These are phyloP conservation scores for Stentor roeselii DNA, from an alignment of 73 alveolate species.

Conservation along the genomic window DNA sequence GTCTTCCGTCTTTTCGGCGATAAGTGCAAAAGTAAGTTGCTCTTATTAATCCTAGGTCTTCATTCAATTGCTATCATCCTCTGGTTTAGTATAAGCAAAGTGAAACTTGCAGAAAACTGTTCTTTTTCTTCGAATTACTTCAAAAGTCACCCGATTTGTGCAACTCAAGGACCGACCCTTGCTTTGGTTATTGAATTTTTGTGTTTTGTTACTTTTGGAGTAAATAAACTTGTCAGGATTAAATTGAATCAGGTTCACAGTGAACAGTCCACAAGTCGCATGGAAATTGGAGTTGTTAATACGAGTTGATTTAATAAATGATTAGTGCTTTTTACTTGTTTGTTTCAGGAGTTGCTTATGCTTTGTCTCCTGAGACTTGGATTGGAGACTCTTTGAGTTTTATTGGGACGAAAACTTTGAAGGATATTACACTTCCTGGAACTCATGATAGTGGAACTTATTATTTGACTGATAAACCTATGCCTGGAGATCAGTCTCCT, in stretches of 20 bases:
- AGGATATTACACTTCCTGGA: background rate
- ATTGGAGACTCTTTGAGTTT: background rate
- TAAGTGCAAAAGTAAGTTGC: background rate
- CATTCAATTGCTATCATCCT: background rate
- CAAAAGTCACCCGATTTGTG: background rate
- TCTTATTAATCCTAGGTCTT: background rate
- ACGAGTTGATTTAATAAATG: too few species aligned
- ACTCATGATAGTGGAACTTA: background rate
- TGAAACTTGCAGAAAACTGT: background rate
- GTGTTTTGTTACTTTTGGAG: background rate
- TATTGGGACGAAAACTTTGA: background rate
- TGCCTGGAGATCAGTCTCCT: background rate
- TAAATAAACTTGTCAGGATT: background rate
- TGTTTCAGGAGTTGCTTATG: too few species aligned
- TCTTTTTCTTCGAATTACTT: background rate
- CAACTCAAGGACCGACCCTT: slow-evolving; percentile 14
- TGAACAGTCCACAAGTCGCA: too few species aligned
- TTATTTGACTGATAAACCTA: background rate
- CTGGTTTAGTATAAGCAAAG: background rate
- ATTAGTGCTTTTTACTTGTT: too few species aligned
- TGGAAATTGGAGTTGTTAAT: too few species aligned
- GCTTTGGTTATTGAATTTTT: background rate
- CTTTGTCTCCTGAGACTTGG: too few species aligned
- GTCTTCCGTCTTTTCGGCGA: too few species aligned
- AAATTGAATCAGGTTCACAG: too few species aligned